phyloP scores from a whole-genome alignment of 2,329 filamentous ascomycete genomes.

The Alternaria conjuncta region DNA sequence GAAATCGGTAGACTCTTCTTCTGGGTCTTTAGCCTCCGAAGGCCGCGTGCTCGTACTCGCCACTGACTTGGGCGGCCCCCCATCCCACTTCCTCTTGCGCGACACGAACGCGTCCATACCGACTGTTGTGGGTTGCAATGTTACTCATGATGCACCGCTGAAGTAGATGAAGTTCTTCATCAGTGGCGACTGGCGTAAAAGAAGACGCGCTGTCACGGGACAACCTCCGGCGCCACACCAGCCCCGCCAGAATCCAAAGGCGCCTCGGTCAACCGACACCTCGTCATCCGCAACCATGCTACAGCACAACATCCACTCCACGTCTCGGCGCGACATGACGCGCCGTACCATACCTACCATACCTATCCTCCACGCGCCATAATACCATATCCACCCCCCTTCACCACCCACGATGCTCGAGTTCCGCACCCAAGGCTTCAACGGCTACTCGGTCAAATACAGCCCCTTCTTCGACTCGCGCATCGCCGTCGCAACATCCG shows the following conservation, averaged over 20 bases:
- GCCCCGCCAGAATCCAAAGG: conserved; percentile 22
- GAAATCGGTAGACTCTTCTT: conserved; percentile 82
- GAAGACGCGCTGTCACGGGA: conserved; percentile 25
- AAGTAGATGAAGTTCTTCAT: too few relatives aligned
- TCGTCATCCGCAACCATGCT: conserved; percentile 28
- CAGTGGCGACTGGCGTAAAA: not conserved
- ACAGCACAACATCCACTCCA: conserved; percentile 20
- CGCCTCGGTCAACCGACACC: conserved; percentile 30
- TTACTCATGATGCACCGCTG: too few relatives aligned
- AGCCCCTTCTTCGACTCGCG: conserved; percentile 97
- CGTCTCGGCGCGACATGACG: conserved; percentile 25
- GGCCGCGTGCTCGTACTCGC: not conserved
- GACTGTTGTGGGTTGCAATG: not conserved
- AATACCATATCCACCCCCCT: not conserved
- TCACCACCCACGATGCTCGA: conserved; percentile 73
- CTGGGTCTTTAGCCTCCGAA: conserved; percentile 1
- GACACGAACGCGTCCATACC: conserved; percentile 50
- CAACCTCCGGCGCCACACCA: conserved; percentile 7
- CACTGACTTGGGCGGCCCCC: conserved; percentile 6
- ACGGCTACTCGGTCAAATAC: conserved; percentile 97
- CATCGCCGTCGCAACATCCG: conserved; percentile 85
- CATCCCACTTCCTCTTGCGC: conserved; percentile 42
- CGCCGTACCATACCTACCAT: not conserved
- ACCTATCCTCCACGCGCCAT: conserved; percentile 18
- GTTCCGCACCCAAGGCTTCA: conserved; percentile 90